Conservation (phyloP, 208 protist genomes). For the Crithidia sp. region DNA sequence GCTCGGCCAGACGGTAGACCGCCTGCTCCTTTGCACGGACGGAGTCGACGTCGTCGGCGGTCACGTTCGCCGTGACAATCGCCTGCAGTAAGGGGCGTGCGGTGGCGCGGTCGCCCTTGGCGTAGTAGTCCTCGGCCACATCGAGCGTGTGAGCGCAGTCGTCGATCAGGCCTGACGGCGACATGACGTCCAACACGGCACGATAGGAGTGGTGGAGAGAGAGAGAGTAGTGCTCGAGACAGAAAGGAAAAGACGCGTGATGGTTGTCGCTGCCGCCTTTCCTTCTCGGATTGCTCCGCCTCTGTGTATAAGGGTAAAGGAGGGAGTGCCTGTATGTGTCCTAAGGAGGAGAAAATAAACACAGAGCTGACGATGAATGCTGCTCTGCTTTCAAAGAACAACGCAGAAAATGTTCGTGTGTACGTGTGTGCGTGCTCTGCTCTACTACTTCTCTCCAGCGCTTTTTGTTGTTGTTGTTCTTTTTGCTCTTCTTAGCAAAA, state of each 20-base stretch:
- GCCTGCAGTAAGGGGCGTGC: conserved; percentile 56
- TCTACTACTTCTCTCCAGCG: background rate
- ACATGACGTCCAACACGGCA: background rate
- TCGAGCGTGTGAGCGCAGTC: conserved; percentile 43
- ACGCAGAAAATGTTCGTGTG: background rate
- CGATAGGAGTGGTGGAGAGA: background rate
- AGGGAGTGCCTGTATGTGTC: background rate
- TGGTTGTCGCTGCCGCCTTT: no score
- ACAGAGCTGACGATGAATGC: no score
- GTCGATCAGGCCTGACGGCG: conserved; percentile 7
- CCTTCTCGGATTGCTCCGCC: background rate
- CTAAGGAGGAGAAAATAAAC: no score
- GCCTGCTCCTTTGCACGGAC: conserved; percentile 84
- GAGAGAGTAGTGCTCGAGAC: conserved; percentile 3
- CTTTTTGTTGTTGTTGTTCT: background rate
- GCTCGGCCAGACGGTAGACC: conserved; percentile 76
- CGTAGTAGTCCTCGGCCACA: conserved; percentile 61
- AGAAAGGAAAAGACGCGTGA: background rate
- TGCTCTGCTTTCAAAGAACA: no score
- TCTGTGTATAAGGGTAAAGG: conserved; percentile 14
- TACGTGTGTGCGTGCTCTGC: no score
- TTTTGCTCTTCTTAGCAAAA: conserved; percentile 8
- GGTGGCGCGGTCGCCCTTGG: conserved; percentile 59
- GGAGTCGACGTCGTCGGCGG: conserved; percentile 58
- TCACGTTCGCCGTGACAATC: conserved; percentile 47